Base-by-base conservation (phyloP, 768 basidiomycete genomes). In the Boletus bicolor region DNA sequence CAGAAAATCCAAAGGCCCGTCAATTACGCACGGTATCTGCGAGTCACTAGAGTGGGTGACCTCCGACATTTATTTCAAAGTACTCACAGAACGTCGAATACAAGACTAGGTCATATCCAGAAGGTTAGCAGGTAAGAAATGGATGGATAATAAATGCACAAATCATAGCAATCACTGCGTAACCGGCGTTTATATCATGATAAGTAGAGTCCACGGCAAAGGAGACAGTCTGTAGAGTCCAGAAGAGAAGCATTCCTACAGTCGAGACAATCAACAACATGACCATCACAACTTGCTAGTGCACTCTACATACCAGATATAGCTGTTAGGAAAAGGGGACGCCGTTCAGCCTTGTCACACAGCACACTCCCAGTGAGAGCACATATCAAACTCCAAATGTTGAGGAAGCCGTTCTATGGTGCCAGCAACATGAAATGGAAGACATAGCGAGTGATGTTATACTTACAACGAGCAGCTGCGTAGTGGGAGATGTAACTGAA, bases 371-470 rank as follows among this genome's bases (percentile, higher is more conserved):
- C 79, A 19, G 69, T 55, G 52, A 83, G 70, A 28, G 81, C 79
- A 49, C 79, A 71, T 53, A 80, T 69, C 50, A 83, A 77, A 68
- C 81, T 81, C 68, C 72, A 84, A 54, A 83, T 79, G 59, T 77
- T 75, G 28, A 83, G 67, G 53, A 79, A 64, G 48, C 79, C 82
- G 58, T 84, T 83, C 76, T 81, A 57, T 21, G 24, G n/a, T n/a
- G 26, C 8, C 3, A 7, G 12, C 17, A 11, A 26, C 21, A 15
- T 37, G 5, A 34, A 49, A 28, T 17, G 19, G 38, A 37, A 24
- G 37, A n/a, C 7, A 21, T 21, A 45, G 37, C 48, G 35, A 19
- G n/a, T 43, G 2, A 34, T 12, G n/a, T 38, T 10, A 12, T 15
- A 66, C 75, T 57, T 56, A 77, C 76, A 44, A 73, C 65, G 24